Percentiles rank a stretch among this genome's conserved stretches.
phyloP scores from a whole-genome alignment of 306 rosid species.

The Cucurbita maxima region DNA sequence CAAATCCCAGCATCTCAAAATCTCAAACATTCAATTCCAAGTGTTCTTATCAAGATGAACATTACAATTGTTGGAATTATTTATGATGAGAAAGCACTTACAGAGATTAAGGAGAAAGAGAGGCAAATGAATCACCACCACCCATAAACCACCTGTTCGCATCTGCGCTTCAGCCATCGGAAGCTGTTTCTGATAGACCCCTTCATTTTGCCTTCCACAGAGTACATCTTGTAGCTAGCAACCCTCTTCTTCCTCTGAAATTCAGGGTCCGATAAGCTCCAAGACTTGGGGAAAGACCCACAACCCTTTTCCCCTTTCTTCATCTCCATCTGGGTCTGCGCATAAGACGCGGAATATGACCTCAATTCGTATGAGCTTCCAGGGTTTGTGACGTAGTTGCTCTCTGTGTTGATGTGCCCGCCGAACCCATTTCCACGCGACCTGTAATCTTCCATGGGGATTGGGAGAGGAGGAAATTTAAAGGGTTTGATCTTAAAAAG shows the following conservation, averaged over 20 bases:
- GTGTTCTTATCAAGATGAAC: neutral
- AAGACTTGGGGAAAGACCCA: conserved; percentile 20
- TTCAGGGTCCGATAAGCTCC: conserved; percentile 43
- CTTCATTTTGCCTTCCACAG: conserved; percentile 50
- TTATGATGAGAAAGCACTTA: neutral
- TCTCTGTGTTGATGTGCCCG: conserved; percentile 19
- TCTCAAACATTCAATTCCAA: neutral
- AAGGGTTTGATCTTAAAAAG: neutral
- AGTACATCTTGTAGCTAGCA: conserved; percentile 38
- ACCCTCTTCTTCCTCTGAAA: conserved; percentile 55
- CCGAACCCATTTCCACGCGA: conserved; percentile 25
- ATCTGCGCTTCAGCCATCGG: conserved; percentile 43
- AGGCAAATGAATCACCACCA: conserved; percentile 19
- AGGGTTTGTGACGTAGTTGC: conserved; percentile 22
- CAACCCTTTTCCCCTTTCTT: conserved; percentile 18
- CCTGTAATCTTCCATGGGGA: conserved; percentile 33
- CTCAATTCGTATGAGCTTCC: conserved; percentile 21
- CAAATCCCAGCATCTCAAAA: neutral
- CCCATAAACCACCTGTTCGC: conserved; percentile 25
- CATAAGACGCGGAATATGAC: conserved; percentile 24
- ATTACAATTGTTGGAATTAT: neutral
- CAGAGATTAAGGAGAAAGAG: neutral
- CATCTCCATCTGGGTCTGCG: conserved; percentile 11
- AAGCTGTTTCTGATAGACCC: conserved; percentile 48
- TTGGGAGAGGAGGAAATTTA: neutral